These are phyloP conservation scores for Gastrodia elata DNA, from an alignment of 106 monocot genomes.

Conservation along the genomic window DNA sequence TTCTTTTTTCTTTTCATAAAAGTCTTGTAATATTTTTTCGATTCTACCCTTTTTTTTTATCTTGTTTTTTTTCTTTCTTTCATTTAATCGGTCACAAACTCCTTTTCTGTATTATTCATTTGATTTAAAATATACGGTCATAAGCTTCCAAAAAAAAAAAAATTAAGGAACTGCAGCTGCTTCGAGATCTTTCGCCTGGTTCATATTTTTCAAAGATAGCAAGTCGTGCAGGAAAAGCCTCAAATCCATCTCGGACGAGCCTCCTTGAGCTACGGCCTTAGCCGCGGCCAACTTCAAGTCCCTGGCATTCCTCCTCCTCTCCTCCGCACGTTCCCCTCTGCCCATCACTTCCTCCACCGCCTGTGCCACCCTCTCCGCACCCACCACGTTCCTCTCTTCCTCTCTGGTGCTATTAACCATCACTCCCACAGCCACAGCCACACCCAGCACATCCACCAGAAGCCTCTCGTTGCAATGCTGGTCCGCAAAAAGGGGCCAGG, in stretches of 20 bases:
- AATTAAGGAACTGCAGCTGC: no score
- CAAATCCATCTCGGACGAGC: not conserved
- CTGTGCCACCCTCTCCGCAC: not conserved
- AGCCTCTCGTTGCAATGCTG: conserved; percentile 21
- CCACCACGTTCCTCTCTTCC: not conserved
- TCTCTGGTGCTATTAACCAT: not conserved
- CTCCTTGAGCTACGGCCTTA: not conserved
- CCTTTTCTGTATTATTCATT: no score
- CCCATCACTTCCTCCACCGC: not conserved
- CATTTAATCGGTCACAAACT: no score
- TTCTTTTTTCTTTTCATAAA: no score
- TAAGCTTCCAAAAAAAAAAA: no score
- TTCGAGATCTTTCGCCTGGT: no score
- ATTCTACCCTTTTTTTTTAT: no score
- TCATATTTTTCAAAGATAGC: not conserved
- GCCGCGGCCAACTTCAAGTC: not conserved
- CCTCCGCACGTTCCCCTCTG: not conserved
- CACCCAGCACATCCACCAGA: conserved; percentile 8
- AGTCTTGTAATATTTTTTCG: no score
- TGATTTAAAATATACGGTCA: no score
- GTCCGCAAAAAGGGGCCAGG: conserved; percentile 17
- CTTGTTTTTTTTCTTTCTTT: no score
- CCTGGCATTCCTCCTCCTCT: not conserved
- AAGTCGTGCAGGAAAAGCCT: not conserved
- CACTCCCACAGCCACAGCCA: conserved; percentile 11